phyloP scores from a whole-genome alignment of 371 early-diverging fungal genomes.

The Rhizomucor pusillus region DNA sequence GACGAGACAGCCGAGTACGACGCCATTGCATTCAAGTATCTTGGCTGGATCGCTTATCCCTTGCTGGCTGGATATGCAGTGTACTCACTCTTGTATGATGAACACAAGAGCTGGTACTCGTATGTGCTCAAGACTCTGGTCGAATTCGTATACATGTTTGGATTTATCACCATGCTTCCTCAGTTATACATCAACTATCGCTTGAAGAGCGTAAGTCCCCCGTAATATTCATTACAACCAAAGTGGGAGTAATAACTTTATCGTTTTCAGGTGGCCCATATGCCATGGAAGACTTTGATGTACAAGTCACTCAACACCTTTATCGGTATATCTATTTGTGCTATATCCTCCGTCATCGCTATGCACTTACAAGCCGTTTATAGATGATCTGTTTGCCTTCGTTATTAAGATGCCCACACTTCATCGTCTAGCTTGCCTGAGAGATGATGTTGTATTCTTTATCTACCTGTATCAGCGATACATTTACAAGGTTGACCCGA shows the following conservation, averaged over 20 bases:
- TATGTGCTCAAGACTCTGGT: slow-evolving; percentile 85
- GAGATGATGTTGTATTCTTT: slow-evolving; percentile 88
- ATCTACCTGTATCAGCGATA: slow-evolving; percentile 88
- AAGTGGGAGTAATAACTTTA: no score
- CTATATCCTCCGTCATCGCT: neutral
- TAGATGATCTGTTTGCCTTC: slow-evolving; percentile 93
- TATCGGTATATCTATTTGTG: slow-evolving; percentile 46
- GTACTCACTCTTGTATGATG: slow-evolving; percentile 81
- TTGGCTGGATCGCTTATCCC: slow-evolving; percentile 80
- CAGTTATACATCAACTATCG: slow-evolving; percentile 94
- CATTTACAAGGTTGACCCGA: slow-evolving; percentile 83
- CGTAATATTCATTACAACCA: neutral
- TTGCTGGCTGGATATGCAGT: slow-evolving; percentile 78
- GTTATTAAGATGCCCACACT: slow-evolving; percentile 93
- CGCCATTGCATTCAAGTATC: slow-evolving; percentile 85
- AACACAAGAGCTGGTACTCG: slow-evolving; percentile 93
- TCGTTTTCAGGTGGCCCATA: slow-evolving; percentile 72
- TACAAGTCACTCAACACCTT: slow-evolving; percentile 95
- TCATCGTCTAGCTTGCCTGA: slow-evolving; percentile 90
- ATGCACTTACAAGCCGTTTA: neutral
- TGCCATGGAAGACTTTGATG: slow-evolving; percentile 93
- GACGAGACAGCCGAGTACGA: slow-evolving; percentile 86
- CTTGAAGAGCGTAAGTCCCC: slow-evolving; percentile 73
- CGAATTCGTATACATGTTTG: slow-evolving; percentile 83
- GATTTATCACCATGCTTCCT: slow-evolving; percentile 92